Evolutionary conservation across 1,284 basidiomycete species (phyloP), one percentile per base, ranked within the genome.

Genomic region (Microstroma glucosiphilum): DNA sequence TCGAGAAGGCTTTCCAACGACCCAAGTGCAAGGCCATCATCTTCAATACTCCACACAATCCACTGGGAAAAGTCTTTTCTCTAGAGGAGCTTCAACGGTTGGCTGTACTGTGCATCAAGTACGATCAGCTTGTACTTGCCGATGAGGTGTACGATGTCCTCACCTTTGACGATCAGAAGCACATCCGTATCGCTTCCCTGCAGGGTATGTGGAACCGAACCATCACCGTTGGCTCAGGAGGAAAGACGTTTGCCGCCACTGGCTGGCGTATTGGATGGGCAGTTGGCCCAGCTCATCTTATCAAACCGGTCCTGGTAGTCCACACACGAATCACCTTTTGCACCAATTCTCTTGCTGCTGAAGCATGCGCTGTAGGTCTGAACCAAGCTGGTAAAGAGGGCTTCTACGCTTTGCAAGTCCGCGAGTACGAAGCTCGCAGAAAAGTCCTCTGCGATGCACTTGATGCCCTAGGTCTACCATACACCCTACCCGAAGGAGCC

Each of bases 221-320:
- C 0, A 83, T 92, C 59, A 91, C 90, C 1, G 86, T 91, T 51
- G 86, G 87, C 26, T 90, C 88, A 9, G 90, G 87, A 12, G 89
- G 89, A 68, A 58, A 51, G 23, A 61, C 49, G 41, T 99, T 99
- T 80, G 90, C 94, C 17, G 91, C 91, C 8, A 99, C 96, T 1
- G 96, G 96, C 25, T 98, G 94, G 94, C 87, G 96, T 62, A 86
- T 98, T 25, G 96, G 94, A 61, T 98, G 92, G 92, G 85, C 93
- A 13, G 88, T 98, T 67, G 96, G 89, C 6, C 90, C 92, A 4
- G 78, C 85, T 23, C 86, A 86, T 46, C 89, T 98, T 71, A 89
- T 96, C 62, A 83, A 83, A 42, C 91, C 94, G 1, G 88, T 91
- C 4, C 84, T 96, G 21, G 91, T 92, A 2, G 94, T 92, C 0